Percentiles rank a stretch among this genome's conserved stretches.
Conservation (phyloP, 306 rosid genomes). For the Morella rubra region DNA sequence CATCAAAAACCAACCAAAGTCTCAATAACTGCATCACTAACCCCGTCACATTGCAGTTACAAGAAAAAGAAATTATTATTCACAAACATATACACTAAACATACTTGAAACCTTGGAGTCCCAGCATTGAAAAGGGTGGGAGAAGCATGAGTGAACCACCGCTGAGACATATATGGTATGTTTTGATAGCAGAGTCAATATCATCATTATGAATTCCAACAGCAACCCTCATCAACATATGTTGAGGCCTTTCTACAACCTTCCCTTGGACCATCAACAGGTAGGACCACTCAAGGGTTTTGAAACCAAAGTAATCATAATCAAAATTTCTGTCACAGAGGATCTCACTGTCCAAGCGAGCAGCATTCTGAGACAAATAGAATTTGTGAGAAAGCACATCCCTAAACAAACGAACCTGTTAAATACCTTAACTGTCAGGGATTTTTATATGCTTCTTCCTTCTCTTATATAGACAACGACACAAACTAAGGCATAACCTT, state of each 20-base stretch:
- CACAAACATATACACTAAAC: background rate
- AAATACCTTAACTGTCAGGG: background rate
- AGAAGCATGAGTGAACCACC: conserved; percentile 98
- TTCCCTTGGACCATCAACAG: conserved; percentile 78
- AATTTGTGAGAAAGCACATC: background rate
- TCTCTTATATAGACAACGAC: background rate
- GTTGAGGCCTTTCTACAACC: conserved; percentile 94
- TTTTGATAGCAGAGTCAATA: conserved; percentile 73
- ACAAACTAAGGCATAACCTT: background rate
- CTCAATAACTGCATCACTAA: background rate
- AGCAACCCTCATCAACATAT: conserved; percentile 97
- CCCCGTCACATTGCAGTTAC: background rate
- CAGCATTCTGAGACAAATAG: conserved; percentile 59
- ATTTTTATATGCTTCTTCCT: background rate
- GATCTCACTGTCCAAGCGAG: conserved; percentile 89
- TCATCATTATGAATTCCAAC: conserved; percentile 96
- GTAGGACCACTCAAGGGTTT: conserved; percentile 95
- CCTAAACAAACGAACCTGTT: background rate
- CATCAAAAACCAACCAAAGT: conserved; percentile 5
- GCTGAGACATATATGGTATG: conserved; percentile 92
- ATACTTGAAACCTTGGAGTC: conserved; percentile 89
- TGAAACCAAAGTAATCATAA: conserved; percentile 95
- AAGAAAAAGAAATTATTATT: background rate
- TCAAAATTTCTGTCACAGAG: conserved; percentile 92
- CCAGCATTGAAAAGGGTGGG: conserved; percentile 97